Percentiles rank a stretch among this genome's conserved stretches.
Conservation (phyloP, 75 land plant genomes). For the Selaginella tamariscina region DNA sequence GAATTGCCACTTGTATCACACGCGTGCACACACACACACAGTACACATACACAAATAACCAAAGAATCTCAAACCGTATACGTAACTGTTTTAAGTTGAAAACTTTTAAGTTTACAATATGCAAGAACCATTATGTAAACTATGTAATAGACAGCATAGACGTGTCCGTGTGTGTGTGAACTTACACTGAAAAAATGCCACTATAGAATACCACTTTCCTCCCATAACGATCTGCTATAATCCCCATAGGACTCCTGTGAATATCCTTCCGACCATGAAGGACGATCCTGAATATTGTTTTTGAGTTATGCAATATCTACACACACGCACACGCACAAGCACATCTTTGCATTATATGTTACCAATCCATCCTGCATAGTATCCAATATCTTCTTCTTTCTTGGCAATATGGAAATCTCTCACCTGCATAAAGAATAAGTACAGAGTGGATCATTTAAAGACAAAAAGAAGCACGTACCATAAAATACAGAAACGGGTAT, state of each 20-base stretch:
- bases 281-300: not conserved
- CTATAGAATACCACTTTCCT: not conserved
- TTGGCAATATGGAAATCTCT: conserved; percentile 47
- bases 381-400: conserved; percentile 44
- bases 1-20: no score
- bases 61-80: no score
- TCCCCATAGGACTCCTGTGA: conserved; percentile 6
- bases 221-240: not conserved
- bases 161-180: no score
- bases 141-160: not conserved
- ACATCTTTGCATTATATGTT: not conserved
- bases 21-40: no score
- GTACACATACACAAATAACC: no score
- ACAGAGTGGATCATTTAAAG: not conserved
- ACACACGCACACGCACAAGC: not conserved
- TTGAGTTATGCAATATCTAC: not conserved
- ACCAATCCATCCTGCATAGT: conserved; percentile 61
- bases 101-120: no score
- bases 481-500: conserved; percentile 43
- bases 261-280: not conserved
- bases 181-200: conserved; percentile 6
- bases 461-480: conserved; percentile 24
- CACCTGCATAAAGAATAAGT: conserved; percentile 29
- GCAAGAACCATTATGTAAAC: no score
- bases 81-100: no score